phyloP scores from a whole-genome alignment of 2,329 filamentous ascomycete species.

The Xylariaceae sp. region DNA sequence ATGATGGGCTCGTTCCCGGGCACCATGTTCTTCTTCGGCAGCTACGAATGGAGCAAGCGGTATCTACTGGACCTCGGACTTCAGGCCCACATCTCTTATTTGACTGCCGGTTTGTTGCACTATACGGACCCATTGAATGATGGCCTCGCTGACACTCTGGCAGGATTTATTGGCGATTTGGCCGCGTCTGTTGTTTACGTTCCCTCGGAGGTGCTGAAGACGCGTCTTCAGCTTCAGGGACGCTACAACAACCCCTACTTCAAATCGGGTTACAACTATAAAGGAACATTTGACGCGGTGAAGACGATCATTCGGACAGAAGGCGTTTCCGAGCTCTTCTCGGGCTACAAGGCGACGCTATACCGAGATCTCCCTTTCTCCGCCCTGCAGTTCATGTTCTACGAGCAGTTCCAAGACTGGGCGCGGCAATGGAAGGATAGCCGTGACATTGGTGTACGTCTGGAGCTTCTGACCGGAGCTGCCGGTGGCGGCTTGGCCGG shows the following conservation, averaged over 20 bases:
- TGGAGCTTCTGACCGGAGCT: slow-evolving; percentile 86
- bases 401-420: slow-evolving; percentile 84
- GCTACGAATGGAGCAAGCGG: slow-evolving; percentile 93
- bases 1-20: slow-evolving; percentile 89
- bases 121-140: neutral
- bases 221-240: slow-evolving; percentile 90
- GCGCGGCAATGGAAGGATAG: slow-evolving; percentile 74
- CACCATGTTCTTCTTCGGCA: slow-evolving; percentile 91
- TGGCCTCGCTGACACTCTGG: slow-evolving; percentile 13
- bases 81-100: slow-evolving; percentile 77
- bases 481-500: slow-evolving; percentile 88
- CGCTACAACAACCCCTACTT: slow-evolving; percentile 94
- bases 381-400: slow-evolving; percentile 95
- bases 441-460: slow-evolving; percentile 73
- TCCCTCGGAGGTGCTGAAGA: slow-evolving; percentile 95
- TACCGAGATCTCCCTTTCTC: slow-evolving; percentile 94
- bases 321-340: slow-evolving; percentile 80
- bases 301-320: slow-evolving; percentile 79
- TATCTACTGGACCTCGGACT: slow-evolving; percentile 79
- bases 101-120: slow-evolving; percentile 62
- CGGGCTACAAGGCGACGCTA: slow-evolving; percentile 95
- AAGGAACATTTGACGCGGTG: slow-evolving; percentile 74
- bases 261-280: slow-evolving; percentile 92
- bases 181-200: slow-evolving; percentile 92
- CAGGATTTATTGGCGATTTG: slow-evolving; percentile 87